phyloP scores from a whole-genome alignment of 2,329 filamentous ascomycete genomes.

The Fusarium albidum region DNA sequence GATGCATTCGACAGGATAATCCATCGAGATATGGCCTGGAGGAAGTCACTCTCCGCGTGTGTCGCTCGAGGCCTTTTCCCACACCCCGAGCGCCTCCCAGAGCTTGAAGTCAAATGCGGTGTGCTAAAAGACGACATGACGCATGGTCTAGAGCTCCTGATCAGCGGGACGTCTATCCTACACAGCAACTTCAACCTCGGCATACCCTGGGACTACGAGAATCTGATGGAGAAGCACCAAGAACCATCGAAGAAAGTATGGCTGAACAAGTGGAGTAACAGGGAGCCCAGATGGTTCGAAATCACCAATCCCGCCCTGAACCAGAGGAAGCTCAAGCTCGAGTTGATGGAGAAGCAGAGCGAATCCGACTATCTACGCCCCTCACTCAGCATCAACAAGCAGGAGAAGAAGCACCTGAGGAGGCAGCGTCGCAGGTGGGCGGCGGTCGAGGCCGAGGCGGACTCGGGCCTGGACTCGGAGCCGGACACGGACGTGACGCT shows the following conservation, averaged over 20 bases:
- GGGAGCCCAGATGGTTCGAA: background rate
- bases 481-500: background rate
- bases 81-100: too few relatives aligned
- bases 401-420: constrained; percentile 1
- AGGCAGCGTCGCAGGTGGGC: background rate
- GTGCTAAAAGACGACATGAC: rapidly evolving
- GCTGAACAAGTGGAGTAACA: background rate
- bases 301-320: background rate
- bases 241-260: background rate
- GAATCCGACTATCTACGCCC: background rate
- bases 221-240: background rate
- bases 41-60: background rate
- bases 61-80: background rate
- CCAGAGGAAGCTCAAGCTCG: background rate
- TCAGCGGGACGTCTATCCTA: background rate
- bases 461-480: too few relatives aligned
- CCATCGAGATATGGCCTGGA: background rate
- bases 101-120: too few relatives aligned
- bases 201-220: background rate
- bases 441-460: background rate
- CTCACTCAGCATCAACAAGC: background rate
- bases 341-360: background rate
- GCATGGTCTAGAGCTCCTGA: background rate
- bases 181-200: constrained; percentile 12
- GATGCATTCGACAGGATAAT: background rate